These are phyloP conservation scores for Coleophoma cylindrospora DNA, from an alignment of 2,329 filamentous ascomycete genomes.

Conservation along the genomic window DNA sequence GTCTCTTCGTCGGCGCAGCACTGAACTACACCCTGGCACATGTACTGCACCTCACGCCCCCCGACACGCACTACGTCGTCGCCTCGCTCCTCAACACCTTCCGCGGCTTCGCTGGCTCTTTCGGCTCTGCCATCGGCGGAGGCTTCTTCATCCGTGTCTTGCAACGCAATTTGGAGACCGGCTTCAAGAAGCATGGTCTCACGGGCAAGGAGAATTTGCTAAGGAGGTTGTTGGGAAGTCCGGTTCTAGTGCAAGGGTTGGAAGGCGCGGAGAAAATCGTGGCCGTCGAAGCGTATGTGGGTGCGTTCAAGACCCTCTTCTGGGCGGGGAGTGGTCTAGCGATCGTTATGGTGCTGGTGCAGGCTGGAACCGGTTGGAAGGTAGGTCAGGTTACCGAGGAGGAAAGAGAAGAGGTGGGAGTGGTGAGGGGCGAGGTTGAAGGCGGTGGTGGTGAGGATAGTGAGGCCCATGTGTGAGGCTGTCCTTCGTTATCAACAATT, in stretches of 20 bases:
- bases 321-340: slow-evolving; percentile 44
- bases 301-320: slow-evolving; percentile 47
- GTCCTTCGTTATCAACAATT: neutral
- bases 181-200: slow-evolving; percentile 22
- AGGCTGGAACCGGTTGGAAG: slow-evolving; percentile 55
- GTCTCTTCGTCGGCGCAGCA: slow-evolving; percentile 64
- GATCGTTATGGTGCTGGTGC: slow-evolving; percentile 41
- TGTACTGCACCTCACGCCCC: slow-evolving; percentile 64
- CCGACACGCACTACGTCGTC: slow-evolving; percentile 66
- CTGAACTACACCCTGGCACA: slow-evolving; percentile 82
- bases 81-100: slow-evolving; percentile 76
- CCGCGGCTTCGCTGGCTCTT: slow-evolving; percentile 74
- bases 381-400: slow-evolving; percentile 20
- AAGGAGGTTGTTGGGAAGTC: slow-evolving; percentile 51
- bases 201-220: slow-evolving; percentile 37
- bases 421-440: slow-evolving; percentile 3
- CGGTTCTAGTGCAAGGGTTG: slow-evolving; percentile 45
- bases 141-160: slow-evolving; percentile 37
- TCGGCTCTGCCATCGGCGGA: slow-evolving; percentile 74
- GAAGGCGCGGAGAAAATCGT: slow-evolving; percentile 42
- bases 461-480: neutral
- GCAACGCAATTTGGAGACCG: slow-evolving; percentile 25
- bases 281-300: slow-evolving; percentile 47
- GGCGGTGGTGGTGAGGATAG: slow-evolving; percentile 8
- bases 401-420: neutral